Evolutionary conservation across 306 rosid species (phyloP), one percentile per base, ranked within the genome.

Genomic region (Acacia acuminata): DNA sequence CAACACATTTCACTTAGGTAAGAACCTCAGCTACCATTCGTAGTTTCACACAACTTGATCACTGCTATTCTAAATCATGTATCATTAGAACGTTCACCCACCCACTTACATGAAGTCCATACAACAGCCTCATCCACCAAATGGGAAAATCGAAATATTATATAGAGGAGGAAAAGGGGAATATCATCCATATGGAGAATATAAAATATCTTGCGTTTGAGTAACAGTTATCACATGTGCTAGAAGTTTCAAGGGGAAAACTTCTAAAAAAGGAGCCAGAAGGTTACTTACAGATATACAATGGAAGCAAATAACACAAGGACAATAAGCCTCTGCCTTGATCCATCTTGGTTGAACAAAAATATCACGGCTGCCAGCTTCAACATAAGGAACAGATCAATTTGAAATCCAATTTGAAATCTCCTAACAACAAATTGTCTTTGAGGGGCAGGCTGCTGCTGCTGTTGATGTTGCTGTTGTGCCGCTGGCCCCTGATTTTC

Each of bases 291-390:
- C 99, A 96, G 84, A 82, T 96, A 96, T 78, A 96, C 89, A 65
- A 94, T 63, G 73, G 91, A 84, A 81, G 99, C 99, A 65, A 87
- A 91, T 30, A 96, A 84, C 84, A 96, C 94, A 15, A 96, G 98
- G 71, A 90, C 88, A 84, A 81, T 38, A 80, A 94, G 96, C 93
- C 97, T 92, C 84, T 96, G 98, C 81, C 94, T 90, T 27, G 99
- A 96, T 67, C 98, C 99, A 84, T 96, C 98, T 94, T 96, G 99
- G 86, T 94, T 91, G 90, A 96, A 94, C 85, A 96, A 83, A 85
- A 91, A 92, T 81, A 96, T 90, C 64, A 96, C 97, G 76, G 98
- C 97, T 69, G 98, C 98, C 83, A 96, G 96, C 90, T 96, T 96
- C 82, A 94, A 40, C 85, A 96, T 94, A 66, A 96, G 98, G 77